phyloP scores from a whole-genome alignment of 2,329 filamentous ascomycete species.

The Juglanconis oblonga region DNA sequence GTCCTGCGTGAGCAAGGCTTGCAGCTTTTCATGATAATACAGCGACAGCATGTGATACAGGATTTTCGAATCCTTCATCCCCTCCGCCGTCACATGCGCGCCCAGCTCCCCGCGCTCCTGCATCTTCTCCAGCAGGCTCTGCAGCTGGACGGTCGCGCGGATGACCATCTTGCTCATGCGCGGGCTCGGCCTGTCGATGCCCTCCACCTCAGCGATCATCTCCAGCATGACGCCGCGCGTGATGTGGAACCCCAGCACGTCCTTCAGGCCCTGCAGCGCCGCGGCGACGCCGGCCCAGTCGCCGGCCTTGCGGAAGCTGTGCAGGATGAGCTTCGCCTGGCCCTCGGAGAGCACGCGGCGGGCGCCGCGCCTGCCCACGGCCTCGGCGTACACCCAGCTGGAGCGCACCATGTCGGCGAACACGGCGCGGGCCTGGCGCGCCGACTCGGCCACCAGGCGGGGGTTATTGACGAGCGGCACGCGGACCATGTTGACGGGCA shows the following conservation, averaged over 20 bases:
- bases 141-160: slow-evolving; percentile 14
- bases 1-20: background rate
- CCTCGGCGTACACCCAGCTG: slow-evolving; percentile 26
- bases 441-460: background rate
- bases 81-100: background rate
- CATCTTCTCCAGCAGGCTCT: slow-evolving; percentile 4
- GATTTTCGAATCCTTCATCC: slow-evolving; percentile 7
- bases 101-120: background rate
- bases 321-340: slow-evolving; percentile 31
- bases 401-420: slow-evolving; percentile 29
- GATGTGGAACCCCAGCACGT: slow-evolving; percentile 28
- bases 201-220: slow-evolving; percentile 27
- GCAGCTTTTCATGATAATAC: slow-evolving; percentile 13
- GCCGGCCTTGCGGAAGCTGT: slow-evolving; percentile 42
- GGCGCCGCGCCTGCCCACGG: slow-evolving; percentile 12
- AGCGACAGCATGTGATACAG: slow-evolving; percentile 11
- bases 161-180: slow-evolving; percentile 15
- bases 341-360: slow-evolving; percentile 21
- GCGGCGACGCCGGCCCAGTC: slow-evolving; percentile 46
- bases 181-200: slow-evolving; percentile 18
- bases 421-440: slow-evolving; percentile 24
- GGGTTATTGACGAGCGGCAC: background rate
- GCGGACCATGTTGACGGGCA: slow-evolving; percentile 41
- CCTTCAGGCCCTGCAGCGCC: slow-evolving; percentile 31
- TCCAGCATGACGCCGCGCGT: slow-evolving; percentile 31